Conservation (phyloP, 2,329 filamentous ascomycete genomes). For the Coccinonectria pachysandricola region DNA sequence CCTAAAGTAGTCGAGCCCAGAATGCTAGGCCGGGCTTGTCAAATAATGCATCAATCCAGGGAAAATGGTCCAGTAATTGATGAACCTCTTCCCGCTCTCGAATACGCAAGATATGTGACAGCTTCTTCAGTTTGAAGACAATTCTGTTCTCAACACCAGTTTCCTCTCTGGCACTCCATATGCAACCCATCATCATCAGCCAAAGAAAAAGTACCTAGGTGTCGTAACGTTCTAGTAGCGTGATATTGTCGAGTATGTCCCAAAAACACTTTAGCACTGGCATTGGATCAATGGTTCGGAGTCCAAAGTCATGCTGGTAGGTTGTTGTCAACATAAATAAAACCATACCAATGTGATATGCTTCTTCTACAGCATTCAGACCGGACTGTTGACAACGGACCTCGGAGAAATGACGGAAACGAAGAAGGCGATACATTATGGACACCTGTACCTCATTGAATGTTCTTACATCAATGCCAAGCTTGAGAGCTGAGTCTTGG, state of each 20-base stretch:
- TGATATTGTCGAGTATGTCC: background rate
- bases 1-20: conserved; percentile 16
- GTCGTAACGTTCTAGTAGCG: no score
- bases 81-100: conserved; percentile 5
- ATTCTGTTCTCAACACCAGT: conserved; percentile 2
- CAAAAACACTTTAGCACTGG: conserved; percentile 1
- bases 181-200: conserved; percentile 4
- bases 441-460: conserved; percentile 6
- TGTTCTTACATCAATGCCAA: background rate
- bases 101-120: conserved; percentile 1
- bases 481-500: background rate
- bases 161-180: no score
- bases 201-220: no score
- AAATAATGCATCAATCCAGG: conserved; percentile 6
- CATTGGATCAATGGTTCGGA: conserved; percentile 3
- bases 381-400: background rate
- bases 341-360: conserved; percentile 5
- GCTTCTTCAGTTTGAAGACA: background rate
- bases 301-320: conserved; percentile 4
- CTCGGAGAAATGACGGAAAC: conserved; percentile 1
- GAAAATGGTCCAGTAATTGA: conserved; percentile 2
- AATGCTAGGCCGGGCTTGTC: conserved; percentile 4
- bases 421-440: conserved; percentile 4
- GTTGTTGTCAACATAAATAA: conserved; percentile 5
- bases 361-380: conserved; percentile 1